Conservation (phyloP, 2,329 filamentous ascomycete species). For the Alternaria novae-zelandiae region DNA sequence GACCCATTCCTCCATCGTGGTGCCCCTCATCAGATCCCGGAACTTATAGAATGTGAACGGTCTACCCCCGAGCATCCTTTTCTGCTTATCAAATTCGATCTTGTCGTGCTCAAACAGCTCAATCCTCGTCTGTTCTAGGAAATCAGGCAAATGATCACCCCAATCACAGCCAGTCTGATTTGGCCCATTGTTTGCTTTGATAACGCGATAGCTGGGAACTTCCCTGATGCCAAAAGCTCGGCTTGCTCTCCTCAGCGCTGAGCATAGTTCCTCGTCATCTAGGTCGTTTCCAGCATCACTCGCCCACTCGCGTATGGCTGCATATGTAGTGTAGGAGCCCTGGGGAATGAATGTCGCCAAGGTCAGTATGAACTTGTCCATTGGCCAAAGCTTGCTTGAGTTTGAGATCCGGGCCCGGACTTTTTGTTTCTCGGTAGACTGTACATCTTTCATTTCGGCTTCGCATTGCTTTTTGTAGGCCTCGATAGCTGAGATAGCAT, state of each 20-base stretch:
- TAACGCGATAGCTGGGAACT: background rate
- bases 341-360: slow-evolving; percentile 4
- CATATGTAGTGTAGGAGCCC: background rate
- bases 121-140: background rate
- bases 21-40: background rate
- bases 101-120: background rate
- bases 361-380: background rate
- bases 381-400: background rate
- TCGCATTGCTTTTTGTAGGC: background rate
- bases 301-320: background rate
- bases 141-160: background rate
- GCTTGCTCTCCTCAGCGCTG: background rate
- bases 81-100: background rate
- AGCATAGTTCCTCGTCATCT: background rate
- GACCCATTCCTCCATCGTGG: background rate
- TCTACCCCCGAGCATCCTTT: background rate
- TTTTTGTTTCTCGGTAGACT: background rate
- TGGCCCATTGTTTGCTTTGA: background rate
- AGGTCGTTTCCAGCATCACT: background rate
- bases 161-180: background rate
- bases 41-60: background rate
- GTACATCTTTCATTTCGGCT: background rate
- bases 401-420: background rate
- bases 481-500: background rate
- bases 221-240: background rate